Evolutionary conservation across 129 eudicot species (phyloP), one percentile per base, ranked within the genome.

Genomic region (Helichrysum umbraculigerum): DNA sequence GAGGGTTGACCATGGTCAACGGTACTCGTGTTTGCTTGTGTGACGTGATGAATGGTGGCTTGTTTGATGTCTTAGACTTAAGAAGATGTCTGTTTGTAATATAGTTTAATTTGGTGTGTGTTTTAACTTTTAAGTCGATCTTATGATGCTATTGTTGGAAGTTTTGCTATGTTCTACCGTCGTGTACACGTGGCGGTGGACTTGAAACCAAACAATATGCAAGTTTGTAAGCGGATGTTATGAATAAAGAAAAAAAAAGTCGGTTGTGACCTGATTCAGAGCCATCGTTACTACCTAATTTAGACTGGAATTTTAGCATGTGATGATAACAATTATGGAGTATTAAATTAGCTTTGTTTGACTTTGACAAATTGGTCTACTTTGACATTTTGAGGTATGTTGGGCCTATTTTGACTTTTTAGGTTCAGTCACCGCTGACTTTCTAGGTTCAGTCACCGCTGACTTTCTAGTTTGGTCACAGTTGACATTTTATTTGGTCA

Each of bases 401-500:
- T 14, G 2, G 61, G 17, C 30, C 20, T 16, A 44, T 33, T 21
- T 28, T 54, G 7, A 30, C 7, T 0, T 47, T 47, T 20, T 9
- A 41, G 0, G 34, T 42, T 42, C 1, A 47, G 54, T 47, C n/a
- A 47, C 6, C 54, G 4, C n/a, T 1, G n/a, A 14, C 54, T 47
- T 44, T 44, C 11, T 9, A 41, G 0, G 34, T 42, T 42, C 5
- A 44, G 52, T 44, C 17, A 44, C 5, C 52, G 3, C 17, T 0
- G 17, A 14, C 52, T 44, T 44, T 47, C 54, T 47, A 47, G n/a
- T 14, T 70, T 47, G 28, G 74, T 47, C 74, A 16, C 25, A 5
- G 61, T 70, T 47, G 61, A 70, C 60, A 19, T 70, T 70, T 6
- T 47, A 44, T 25, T 47, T 28, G 61, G 6, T 47, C 71, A 70